Percentiles rank a stretch among this genome's conserved stretches.
Conservation (phyloP, 2,329 filamentous ascomycete genomes). For the Waltergamsia citrina region DNA sequence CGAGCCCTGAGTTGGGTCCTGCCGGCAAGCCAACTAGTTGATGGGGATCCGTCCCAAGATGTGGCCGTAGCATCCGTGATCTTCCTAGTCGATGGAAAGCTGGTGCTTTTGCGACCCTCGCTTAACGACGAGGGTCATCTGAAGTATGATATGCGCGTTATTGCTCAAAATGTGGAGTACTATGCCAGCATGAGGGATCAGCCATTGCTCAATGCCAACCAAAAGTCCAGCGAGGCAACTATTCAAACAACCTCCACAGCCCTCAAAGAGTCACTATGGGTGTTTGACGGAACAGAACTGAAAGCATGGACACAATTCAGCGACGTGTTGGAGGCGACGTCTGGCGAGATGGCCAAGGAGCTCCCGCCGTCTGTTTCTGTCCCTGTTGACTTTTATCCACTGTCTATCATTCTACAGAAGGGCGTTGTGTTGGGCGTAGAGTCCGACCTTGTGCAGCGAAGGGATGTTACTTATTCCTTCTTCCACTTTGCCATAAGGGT, state of each 20-base stretch:
- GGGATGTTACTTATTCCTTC: slow-evolving; percentile 84
- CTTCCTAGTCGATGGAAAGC: slow-evolving; percentile 94
- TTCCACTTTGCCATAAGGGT: slow-evolving; percentile 83
- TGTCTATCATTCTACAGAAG: slow-evolving; percentile 81
- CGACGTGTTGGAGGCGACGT: slow-evolving; percentile 66
- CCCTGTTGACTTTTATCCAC: slow-evolving; percentile 87
- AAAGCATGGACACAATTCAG: slow-evolving; percentile 85
- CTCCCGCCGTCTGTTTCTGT: slow-evolving; percentile 67
- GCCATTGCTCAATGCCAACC: slow-evolving; percentile 29
- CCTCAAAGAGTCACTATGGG: slow-evolving; percentile 83
- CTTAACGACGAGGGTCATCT: slow-evolving; percentile 72
- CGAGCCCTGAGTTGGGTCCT: slow-evolving; percentile 92
- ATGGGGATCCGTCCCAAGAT: slow-evolving; percentile 92
- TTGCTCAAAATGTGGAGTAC: slow-evolving; percentile 93
- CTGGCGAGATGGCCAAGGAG: slow-evolving; percentile 55
- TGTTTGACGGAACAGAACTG: slow-evolving; percentile 80
- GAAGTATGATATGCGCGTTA: slow-evolving; percentile 97
- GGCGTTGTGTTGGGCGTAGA: slow-evolving; percentile 87
- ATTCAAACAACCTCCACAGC: slow-evolving; percentile 21
- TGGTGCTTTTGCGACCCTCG: slow-evolving; percentile 84
- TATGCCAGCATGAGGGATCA: slow-evolving; percentile 90
- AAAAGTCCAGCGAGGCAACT: background rate
- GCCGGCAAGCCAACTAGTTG: slow-evolving; percentile 77
- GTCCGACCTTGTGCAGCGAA: slow-evolving; percentile 83
- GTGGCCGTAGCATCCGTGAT: slow-evolving; percentile 88